Evolutionary conservation across 495 filamentous ascomycete species (phyloP), one percentile per base, ranked within the genome.

Genomic region (Daldinia vernicosa): DNA sequence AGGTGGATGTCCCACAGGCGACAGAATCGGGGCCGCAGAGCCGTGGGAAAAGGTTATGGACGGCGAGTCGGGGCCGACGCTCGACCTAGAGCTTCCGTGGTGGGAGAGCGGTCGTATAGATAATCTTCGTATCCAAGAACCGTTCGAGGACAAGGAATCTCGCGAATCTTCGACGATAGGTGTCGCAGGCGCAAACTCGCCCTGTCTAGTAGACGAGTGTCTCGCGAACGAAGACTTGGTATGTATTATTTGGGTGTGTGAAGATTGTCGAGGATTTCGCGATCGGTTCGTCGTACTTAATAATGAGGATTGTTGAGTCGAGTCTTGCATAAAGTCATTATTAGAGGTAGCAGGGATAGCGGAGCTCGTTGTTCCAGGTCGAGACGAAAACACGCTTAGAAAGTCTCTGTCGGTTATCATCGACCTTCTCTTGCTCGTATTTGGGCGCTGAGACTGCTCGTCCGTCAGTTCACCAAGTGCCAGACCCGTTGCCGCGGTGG

Each of bases 61-160:
- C 15, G 88, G 84, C n/a, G 90, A 91, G 35, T 87, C 85, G 0
- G 92, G 90, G 17, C 86, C 86, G 61, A 89, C 83, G 70, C 88
- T 91, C 26, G 90, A 89, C 54, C 86, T 82, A 30, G 84, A 80
- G 67, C 89, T 95, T 40, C 88, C 91, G 67, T 88, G 86, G 52
- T 90, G 88, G 60, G 91, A 93, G n/a, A 91, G 87, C 14, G 89
- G 86, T 28, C 87, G 87, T 28, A 85, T 80, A 19, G 92, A 96
- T 57, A 95, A 80, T 32, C 92, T 88, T 75, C 87, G 85, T 60
- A 95, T 85, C 91, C 92, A 95, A n/a, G 90, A 90, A 12, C 91
- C 86, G 35, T 78, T 85, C 9, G 86, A 86, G 19, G 87, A 88
- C 9, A 85, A 65, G 2, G 86, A 86, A 62, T 85, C 81, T 47